Base-by-base conservation (phyloP, 768 basidiomycete species). In the Tylopilus balloui region DNA sequence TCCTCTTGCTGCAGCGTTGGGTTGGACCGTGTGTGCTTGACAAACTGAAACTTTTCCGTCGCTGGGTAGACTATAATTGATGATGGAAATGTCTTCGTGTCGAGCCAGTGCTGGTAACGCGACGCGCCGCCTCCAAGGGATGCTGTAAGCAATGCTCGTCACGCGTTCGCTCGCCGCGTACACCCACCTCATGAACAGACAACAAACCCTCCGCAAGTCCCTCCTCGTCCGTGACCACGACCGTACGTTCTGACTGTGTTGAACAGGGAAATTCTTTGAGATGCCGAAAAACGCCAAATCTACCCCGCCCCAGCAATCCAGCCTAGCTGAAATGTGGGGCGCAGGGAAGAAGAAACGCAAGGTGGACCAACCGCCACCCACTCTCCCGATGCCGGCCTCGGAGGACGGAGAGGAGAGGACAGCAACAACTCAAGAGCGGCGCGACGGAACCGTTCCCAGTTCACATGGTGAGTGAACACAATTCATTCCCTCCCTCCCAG, bases 231-330 rank as follows among this genome's bases (percentile, higher is more conserved):
- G 3, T 27, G 20, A 25, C 47, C 17, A 21, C 34, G 20, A 17
- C 17, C 25, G 1, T 25, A 44, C 40, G 48, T 34, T 32, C 21
- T 42, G 25, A 17, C 34, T 14, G 3, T 36, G 35, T 27, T 32
- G 28, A 31, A 9, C 53, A 91, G 88, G 82, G 31, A 87, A 79
- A 60, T 91, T 89, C 54, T 81, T 90, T 47, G 72, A 76, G 50
- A 86, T 89, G 85, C 86, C 89, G 0, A 76, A 76, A 54, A 75
- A 75, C 24, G 55, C 62, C n/a, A 89, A 87, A 67, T 63, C 79
- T 24, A 66, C 83, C 3, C 84, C 85, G 0, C 80, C 84, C 7
- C 87, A 88, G 50, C 89, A 92, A 64, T 74, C 88, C n/a, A 89
- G 73, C 59, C 77, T 92, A 32, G 74, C 79, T 48, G 86, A 89